Base-by-base conservation (phyloP, 176 grass and related monocot genomes). In the Oryza glumipatula region DNA sequence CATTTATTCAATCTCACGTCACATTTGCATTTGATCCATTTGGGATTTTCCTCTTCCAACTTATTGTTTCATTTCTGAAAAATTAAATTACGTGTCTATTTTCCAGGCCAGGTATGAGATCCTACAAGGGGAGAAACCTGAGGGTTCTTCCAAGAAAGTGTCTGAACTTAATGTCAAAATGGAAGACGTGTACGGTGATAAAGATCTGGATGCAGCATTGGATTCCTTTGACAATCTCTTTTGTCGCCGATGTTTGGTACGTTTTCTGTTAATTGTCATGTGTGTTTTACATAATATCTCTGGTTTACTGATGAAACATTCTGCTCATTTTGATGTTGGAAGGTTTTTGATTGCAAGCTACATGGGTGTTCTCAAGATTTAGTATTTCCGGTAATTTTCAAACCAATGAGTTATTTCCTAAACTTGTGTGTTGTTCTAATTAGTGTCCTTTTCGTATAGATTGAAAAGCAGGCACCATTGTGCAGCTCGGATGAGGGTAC, bases 181-280 rank as follows among this genome's bases (percentile, higher is more conserved):
- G 56, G 93, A 91, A 68, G 88, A 98, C 80, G 82, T 87, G 77
- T 86, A 94, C 76, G 7, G 85, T 86, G 96, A 95, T 44, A 98
- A 98, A 92, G 91, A 98, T 92, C 80, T 98, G 65, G 93, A 98
- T 41, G 93, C 96, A 54, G 96, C 96, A 81, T 80, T 95, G 86
- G 96, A 98, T 94, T 98, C 96, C 61, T 98, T 94, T 89, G 96
- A 98, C 88, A 98, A 98, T 76, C 91, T 98, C 33, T 98, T 98
- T 70, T 98, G 96, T 84, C 87, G 96, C 54, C 87, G 96, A 78
- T 98, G 96, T 85, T 81, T 98, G 35, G 96, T 98, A 92, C 17
- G 93, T 43, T 68, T 72, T 60, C 66, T 74, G 26, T 70, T 76
- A 81, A 69, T 66, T 61, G 38, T 23, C 26, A 63, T 48, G 54